A percentile compares a stretch with the other conserved stretches of the same genome.
Evolutionary conservation across 2,329 filamentous ascomycete genomes (phyloP).

Genomic region (Bimuria novae-zelandiae): DNA sequence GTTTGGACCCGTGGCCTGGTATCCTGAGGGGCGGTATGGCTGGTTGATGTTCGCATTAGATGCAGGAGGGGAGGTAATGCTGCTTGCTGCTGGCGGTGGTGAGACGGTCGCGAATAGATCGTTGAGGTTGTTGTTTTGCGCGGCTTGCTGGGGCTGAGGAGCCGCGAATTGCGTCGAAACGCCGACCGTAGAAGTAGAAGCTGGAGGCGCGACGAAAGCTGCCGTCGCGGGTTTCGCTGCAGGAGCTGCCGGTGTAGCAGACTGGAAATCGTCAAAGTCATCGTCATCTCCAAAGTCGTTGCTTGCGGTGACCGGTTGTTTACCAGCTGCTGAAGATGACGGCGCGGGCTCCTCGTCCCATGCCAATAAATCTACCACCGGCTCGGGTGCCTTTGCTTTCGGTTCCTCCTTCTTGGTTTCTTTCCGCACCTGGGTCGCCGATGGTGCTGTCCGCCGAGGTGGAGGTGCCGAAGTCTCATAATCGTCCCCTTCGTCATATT

Average conservation of each 20-base stretch:
- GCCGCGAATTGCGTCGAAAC: conserved; percentile 74
- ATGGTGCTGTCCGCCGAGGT: conserved; percentile 56
- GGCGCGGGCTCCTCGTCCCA: conserved; percentile 77
- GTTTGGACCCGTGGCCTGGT: conserved; percentile 82
- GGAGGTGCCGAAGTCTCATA: conserved; percentile 60
- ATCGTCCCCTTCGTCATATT: conserved; percentile 96
- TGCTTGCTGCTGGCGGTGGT: conserved; percentile 62
- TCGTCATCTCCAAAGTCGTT: conserved; percentile 69
- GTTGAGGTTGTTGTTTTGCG: conserved; percentile 78
- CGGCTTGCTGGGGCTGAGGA: conserved; percentile 82
- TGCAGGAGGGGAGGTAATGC: conserved; percentile 56
- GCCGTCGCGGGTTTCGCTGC: conserved; percentile 64
- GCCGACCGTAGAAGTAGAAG: conserved; percentile 52
- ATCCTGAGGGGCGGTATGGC: conserved; percentile 64
- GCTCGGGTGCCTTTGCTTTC: conserved; percentile 73
- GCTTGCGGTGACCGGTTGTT: conserved; percentile 48
- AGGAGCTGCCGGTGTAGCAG: conserved; percentile 59
- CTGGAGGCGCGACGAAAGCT: conserved; percentile 52
- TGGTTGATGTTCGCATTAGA: conserved; percentile 47
- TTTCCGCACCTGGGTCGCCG: conserved; percentile 43
- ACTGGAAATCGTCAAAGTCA: conserved; percentile 98
- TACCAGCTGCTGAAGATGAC: conserved; percentile 51
- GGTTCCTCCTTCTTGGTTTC: conserved; percentile 69
- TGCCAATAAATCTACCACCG: conserved; percentile 90
- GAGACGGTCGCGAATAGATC: conserved; percentile 84